Percentiles rank a stretch among this genome's conserved stretches.
Conservation (phyloP, 805 yeast species). For the Candida vartiovaarae region DNA sequence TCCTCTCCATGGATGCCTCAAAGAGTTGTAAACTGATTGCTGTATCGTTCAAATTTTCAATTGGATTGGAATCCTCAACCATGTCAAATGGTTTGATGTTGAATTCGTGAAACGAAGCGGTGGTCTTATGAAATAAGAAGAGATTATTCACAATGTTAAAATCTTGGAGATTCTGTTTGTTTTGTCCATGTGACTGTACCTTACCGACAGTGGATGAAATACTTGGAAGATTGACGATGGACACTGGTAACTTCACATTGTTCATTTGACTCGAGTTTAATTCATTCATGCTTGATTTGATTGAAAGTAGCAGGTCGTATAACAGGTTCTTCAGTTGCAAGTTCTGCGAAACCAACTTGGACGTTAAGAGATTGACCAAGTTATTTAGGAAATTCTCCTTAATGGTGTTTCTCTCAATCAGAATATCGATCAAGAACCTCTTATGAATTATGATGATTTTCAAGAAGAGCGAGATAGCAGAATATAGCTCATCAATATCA, state of each 20-base stretch:
- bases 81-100: conserved; percentile 45
- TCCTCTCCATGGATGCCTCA: conserved; percentile 42
- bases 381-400: conserved; percentile 41
- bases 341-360: conserved; percentile 35
- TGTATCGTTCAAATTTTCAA: conserved; percentile 42
- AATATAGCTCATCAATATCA: conserved; percentile 8
- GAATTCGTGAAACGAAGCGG: conserved; percentile 29
- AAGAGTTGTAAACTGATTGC: conserved; percentile 47
- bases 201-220: conserved; percentile 10
- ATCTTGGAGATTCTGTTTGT: conserved; percentile 18
- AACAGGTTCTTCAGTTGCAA: conserved; percentile 48
- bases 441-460: conserved; percentile 55
- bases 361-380: conserved; percentile 38
- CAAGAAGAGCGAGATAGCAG: conserved; percentile 40
- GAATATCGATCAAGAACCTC: conserved; percentile 38
- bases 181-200: background rate
- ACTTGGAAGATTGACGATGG: conserved; percentile 19
- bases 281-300: conserved; percentile 33
- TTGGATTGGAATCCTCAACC: conserved; percentile 49
- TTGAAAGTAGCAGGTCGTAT: conserved; percentile 50
- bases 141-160: conserved; percentile 16
- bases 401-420: conserved; percentile 34
- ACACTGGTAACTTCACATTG: conserved; percentile 21
- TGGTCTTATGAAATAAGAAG: conserved; percentile 22
- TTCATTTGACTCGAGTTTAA: conserved; percentile 23